Base-by-base conservation (phyloP, 2,329 filamentous ascomycete genomes). In the Rhinocladiella similis region DNA sequence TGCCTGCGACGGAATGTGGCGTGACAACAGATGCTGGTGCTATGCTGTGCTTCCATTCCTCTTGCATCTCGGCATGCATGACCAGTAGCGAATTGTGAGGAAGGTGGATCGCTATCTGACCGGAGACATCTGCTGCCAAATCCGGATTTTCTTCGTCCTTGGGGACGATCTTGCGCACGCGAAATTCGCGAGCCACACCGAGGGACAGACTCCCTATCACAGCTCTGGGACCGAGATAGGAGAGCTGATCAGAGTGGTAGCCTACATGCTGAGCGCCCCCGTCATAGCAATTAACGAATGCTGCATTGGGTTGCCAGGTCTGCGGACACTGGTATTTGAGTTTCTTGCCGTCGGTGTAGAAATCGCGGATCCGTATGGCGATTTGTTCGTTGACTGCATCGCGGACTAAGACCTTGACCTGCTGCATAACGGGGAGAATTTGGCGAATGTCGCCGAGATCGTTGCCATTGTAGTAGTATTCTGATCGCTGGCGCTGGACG, bases 61-160 rank as follows among this genome's bases (percentile, higher is more conserved):
- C 93, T 69, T 97, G 93, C 90, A 96, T 97, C 69, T 96, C 91
- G 1, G 93, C 92, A 68, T 97, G 92, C 94, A 99, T 97, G 9
- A 97, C 80, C 0, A 99, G 80, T 0, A 97, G 81, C 0, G 90
- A 95, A 71, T 97, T 97, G 72, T 97, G 94, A 0, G 93, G 93
- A 0, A 97, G 83, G 65, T 97, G 91, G 42, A 97, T 94, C 1
- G 91, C 86, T 56, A 97, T 93, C 69, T 96, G 92, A 3, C 92
- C 93, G 67, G 89, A 84, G 0, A 82, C 80, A 62, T 94, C 87
- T 7, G 29, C 29, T 33, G 29, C 29, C 29, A 33, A 12, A 33
- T 33, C 29, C 7, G 56, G 45, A 7, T 64, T 59, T 57, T 61
- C 59, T 14, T 70, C 68, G 27, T 84, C 82, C 52, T 81, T 82